Conservation (phyloP, 192 early-diverging fungal genomes). For the Endogone sp. region DNA sequence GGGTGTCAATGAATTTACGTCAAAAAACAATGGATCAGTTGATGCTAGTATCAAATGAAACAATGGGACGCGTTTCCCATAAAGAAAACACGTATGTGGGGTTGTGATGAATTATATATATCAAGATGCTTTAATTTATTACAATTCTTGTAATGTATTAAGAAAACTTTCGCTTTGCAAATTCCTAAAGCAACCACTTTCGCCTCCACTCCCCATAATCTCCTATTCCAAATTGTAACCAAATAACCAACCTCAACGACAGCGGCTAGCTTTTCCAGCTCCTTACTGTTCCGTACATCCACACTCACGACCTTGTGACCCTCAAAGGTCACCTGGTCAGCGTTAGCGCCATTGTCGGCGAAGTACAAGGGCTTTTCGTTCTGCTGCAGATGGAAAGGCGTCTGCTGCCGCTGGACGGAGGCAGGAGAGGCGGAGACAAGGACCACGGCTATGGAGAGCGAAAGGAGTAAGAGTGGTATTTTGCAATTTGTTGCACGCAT, state of each 20-base stretch:
- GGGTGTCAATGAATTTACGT: neutral
- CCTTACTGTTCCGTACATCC: neutral
- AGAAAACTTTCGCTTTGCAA: neutral
- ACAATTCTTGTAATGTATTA: too few relatives aligned
- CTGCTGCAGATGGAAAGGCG: neutral
- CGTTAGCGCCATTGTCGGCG: neutral
- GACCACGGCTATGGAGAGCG: neutral
- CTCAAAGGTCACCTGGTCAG: neutral
- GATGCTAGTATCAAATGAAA: too few relatives aligned
- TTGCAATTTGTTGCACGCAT: neutral
- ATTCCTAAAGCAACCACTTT: neutral
- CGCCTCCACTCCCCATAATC: neutral
- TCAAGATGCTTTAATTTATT: too few relatives aligned
- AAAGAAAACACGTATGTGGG: too few relatives aligned
- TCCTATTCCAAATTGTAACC: too few relatives aligned
- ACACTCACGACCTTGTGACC: neutral
- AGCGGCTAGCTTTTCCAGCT: neutral
- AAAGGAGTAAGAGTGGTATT: neutral
- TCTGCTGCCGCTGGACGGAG: neutral
- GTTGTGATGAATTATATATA: too few relatives aligned
- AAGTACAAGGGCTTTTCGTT: neutral
- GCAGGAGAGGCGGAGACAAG: neutral
- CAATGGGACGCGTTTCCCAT: neutral
- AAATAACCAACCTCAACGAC: neutral
- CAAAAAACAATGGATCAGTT: too few relatives aligned